These are phyloP conservation scores for Conoideocrella luteorostrata DNA, from an alignment of 2,329 filamentous ascomycete species.

Conservation along the genomic window DNA sequence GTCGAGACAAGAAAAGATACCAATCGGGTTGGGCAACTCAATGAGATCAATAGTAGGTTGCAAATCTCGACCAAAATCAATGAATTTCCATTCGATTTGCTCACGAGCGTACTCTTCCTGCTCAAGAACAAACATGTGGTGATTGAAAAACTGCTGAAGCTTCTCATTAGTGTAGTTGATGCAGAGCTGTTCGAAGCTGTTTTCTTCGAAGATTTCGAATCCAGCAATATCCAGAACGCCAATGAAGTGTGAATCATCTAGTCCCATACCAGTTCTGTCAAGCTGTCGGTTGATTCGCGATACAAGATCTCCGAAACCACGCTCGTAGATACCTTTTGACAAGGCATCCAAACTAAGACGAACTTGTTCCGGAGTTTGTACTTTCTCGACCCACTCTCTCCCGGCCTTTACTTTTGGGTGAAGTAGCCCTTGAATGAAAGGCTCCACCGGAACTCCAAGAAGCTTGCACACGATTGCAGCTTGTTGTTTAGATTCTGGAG, in stretches of 20 bases:
- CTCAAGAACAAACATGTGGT: slow-evolving; percentile 99
- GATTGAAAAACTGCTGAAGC: slow-evolving; percentile 98
- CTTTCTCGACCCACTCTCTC: slow-evolving; percentile 97
- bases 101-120: slow-evolving; percentile 97
- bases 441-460: slow-evolving; percentile 75
- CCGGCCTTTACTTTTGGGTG: slow-evolving; percentile 94
- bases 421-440: slow-evolving; percentile 80
- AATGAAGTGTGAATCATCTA: slow-evolving; percentile 92
- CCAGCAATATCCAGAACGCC: slow-evolving; percentile 98
- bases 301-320: slow-evolving; percentile 89
- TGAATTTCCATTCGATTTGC: slow-evolving; percentile 99
- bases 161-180: slow-evolving; percentile 99
- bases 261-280: slow-evolving; percentile 73
- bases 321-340: slow-evolving; percentile 95
- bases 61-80: slow-evolving; percentile 94
- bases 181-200: slow-evolving; percentile 97
- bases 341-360: slow-evolving; percentile 83
- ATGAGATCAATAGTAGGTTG: slow-evolving; percentile 98
- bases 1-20: slow-evolving; percentile 96
- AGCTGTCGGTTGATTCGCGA: slow-evolving; percentile 86
- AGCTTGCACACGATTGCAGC: slow-evolving; percentile 76
- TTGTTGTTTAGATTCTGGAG: slow-evolving; percentile 66
- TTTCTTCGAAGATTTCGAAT: slow-evolving; percentile 97
- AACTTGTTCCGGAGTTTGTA: slow-evolving; percentile 95
- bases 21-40: slow-evolving; percentile 91